Evolutionary conservation across 306 rosid species (phyloP).

Genomic region (Sicyos baderoa): DNA sequence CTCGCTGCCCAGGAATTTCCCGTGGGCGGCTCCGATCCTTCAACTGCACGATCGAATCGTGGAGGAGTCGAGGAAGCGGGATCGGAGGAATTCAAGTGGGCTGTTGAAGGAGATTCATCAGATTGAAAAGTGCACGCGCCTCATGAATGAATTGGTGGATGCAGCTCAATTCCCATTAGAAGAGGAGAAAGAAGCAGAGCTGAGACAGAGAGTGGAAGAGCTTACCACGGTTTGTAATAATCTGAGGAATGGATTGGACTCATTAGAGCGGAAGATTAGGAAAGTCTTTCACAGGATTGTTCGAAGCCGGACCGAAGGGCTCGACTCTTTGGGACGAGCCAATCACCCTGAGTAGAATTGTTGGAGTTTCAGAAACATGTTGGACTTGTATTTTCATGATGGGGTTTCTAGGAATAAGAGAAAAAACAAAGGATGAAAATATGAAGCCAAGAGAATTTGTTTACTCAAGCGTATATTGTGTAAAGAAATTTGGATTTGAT

Average conservation of each 20-base stretch:
- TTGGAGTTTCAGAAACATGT: slow-evolving; percentile 7
- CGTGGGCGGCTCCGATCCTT: slow-evolving; percentile 62
- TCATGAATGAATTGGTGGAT: slow-evolving; percentile 55
- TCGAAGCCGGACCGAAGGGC: slow-evolving; percentile 65
- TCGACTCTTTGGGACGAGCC: slow-evolving; percentile 44
- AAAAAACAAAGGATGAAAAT: slow-evolving; percentile 24
- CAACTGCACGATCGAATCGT: slow-evolving; percentile 54
- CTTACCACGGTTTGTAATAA: slow-evolving; percentile 43
- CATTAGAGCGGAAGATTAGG: slow-evolving; percentile 69
- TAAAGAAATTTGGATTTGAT: slow-evolving; percentile 18
- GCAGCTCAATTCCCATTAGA: slow-evolving; percentile 61
- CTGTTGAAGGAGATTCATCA: slow-evolving; percentile 72
- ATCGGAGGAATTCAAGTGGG: slow-evolving; percentile 59
- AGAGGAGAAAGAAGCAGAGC: slow-evolving; percentile 57
- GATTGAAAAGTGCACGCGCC: slow-evolving; percentile 64
- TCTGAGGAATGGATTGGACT: slow-evolving; percentile 60
- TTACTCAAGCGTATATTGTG: slow-evolving; percentile 18
- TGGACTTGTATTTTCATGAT: slow-evolving; percentile 6
- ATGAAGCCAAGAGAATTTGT: slow-evolving; percentile 16
- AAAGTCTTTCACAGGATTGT: slow-evolving; percentile 75
- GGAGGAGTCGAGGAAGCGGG: slow-evolving; percentile 76
- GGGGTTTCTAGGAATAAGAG: slow-evolving; percentile 14
- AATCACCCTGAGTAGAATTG: slow-evolving; percentile 28
- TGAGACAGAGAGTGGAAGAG: slow-evolving; percentile 55
- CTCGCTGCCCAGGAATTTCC: slow-evolving; percentile 36